phyloP scores from a whole-genome alignment of 805 yeast genomes.

The Yarrowia phangngaensis region DNA sequence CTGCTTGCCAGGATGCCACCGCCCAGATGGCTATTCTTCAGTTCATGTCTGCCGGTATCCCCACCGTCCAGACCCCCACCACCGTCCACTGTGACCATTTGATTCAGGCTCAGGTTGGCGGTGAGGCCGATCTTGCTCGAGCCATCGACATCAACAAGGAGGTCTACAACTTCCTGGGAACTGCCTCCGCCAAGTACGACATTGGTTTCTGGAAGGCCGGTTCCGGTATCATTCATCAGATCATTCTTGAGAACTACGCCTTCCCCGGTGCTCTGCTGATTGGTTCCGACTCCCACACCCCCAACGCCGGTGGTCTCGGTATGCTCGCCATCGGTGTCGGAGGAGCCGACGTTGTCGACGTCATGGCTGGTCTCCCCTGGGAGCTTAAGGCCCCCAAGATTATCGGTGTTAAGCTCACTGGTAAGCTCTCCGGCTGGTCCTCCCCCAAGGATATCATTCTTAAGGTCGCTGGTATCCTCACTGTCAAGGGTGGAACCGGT shows the following conservation, averaged over 20 bases:
- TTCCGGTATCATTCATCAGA: slow-evolving; percentile 97
- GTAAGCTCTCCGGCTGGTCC: slow-evolving; percentile 90
- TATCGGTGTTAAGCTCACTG: slow-evolving; percentile 91
- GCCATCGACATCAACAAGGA: slow-evolving; percentile 89
- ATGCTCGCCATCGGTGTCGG: slow-evolving; percentile 98
- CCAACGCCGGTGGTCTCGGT: slow-evolving; percentile 98
- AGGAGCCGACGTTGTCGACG: slow-evolving; percentile 99
- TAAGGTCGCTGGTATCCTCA: slow-evolving; percentile 86
- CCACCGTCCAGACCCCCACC: slow-evolving; percentile 87
- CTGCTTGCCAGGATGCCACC: slow-evolving; percentile 98
- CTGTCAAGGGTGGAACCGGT: slow-evolving; percentile 99
- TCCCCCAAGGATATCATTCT: slow-evolving; percentile 95
- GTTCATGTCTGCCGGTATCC: slow-evolving; percentile 93
- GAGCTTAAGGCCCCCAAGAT: slow-evolving; percentile 96
- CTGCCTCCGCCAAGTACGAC: slow-evolving; percentile 92
- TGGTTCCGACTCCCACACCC: slow-evolving; percentile 97
- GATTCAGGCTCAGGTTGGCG: slow-evolving; percentile 94
- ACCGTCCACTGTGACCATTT: slow-evolving; percentile 98
- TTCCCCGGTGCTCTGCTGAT: slow-evolving; percentile 96
- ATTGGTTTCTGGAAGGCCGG: slow-evolving; percentile 99
- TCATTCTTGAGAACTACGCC: slow-evolving; percentile 91
- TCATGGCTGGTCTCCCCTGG: slow-evolving; percentile 91
- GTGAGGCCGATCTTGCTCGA: slow-evolving; percentile 74
- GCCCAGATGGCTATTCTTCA: slow-evolving; percentile 98
- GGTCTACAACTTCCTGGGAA: slow-evolving; percentile 84